Percentiles rank a stretch among this genome's conserved stretches.
Evolutionary conservation across 192 early-diverging fungal species (phyloP).

Genomic region (Entrophospora sp.): DNA sequence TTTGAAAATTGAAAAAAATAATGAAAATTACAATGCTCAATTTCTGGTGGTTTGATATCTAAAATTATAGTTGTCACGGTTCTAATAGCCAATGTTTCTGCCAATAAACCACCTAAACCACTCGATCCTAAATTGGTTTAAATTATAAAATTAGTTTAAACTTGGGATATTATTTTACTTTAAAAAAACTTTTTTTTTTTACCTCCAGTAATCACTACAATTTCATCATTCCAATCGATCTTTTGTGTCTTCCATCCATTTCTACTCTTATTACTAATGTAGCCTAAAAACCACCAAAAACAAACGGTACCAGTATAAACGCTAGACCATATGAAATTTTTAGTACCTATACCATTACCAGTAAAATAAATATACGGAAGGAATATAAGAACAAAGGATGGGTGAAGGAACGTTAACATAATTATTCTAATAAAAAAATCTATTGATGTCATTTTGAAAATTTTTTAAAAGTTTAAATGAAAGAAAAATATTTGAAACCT

Average conservation of each 20-base stretch:
- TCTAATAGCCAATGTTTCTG: conserved; percentile 35
- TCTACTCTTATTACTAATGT: not conserved
- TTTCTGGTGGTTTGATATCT: conserved; percentile 34
- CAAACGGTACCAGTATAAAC: not conserved
- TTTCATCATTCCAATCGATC: conserved; percentile 47
- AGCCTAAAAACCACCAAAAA: conserved; percentile 4
- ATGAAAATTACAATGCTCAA: conserved; percentile 18
- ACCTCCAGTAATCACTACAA: conserved; percentile 61
- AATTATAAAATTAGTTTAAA: no score
- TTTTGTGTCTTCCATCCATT: conserved; percentile 15
- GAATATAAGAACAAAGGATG: conserved; percentile 6
- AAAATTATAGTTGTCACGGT: conserved; percentile 44
- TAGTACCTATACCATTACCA: not conserved
- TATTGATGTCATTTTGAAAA: no score
- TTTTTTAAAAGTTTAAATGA: no score
- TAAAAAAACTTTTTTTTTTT: no score
- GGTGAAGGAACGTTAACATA: conserved; percentile 1
- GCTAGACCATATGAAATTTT: not conserved
- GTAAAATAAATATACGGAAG: not conserved
- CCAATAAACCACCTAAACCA: conserved; percentile 46
- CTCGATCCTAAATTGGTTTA: no score
- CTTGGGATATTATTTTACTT: no score
- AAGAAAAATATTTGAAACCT: no score
- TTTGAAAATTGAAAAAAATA: not conserved
- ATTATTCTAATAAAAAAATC: conserved; percentile 19